phyloP scores from a whole-genome alignment of 257 asterid species.

The Rhazya stricta region DNA sequence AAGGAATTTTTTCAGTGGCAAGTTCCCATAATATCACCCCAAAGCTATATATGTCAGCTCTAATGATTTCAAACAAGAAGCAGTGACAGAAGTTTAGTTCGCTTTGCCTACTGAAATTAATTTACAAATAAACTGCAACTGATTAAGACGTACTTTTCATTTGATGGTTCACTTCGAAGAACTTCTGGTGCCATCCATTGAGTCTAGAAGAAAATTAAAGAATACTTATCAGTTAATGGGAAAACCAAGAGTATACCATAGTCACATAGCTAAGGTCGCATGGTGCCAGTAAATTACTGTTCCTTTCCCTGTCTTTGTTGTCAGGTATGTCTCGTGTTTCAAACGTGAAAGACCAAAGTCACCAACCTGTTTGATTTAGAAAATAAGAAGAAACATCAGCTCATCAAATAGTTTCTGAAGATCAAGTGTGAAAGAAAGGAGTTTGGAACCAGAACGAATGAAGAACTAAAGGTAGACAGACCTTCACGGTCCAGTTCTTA shows the following conservation, averaged over 20 bases:
- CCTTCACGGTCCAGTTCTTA: slow-evolving; percentile 98
- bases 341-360: slow-evolving; percentile 97
- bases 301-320: slow-evolving; percentile 88
- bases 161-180: slow-evolving; percentile 85
- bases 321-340: slow-evolving; percentile 72
- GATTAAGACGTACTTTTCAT: slow-evolving; percentile 66
- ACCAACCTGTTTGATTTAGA: slow-evolving; percentile 62
- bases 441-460: neutral
- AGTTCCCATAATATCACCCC: slow-evolving; percentile 97
- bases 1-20: slow-evolving; percentile 82
- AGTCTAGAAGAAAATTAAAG: slow-evolving; percentile 51
- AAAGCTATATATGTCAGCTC: slow-evolving; percentile 83
- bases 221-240: slow-evolving; percentile 8
- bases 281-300: slow-evolving; percentile 52
- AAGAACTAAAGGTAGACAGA: slow-evolving; percentile 22
- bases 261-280: slow-evolving; percentile 10
- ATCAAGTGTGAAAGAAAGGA: slow-evolving; percentile 13
- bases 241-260: slow-evolving; percentile 14
- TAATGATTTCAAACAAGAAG: slow-evolving; percentile 33
- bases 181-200: slow-evolving; percentile 99
- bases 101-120: neutral
- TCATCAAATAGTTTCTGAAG: neutral
- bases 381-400: slow-evolving; percentile 1
- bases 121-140: neutral
- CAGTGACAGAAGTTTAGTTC: slow-evolving; percentile 13